Base-by-base conservation (phyloP, 805 yeast species). In the Phaffomyces opuntiae region DNA sequence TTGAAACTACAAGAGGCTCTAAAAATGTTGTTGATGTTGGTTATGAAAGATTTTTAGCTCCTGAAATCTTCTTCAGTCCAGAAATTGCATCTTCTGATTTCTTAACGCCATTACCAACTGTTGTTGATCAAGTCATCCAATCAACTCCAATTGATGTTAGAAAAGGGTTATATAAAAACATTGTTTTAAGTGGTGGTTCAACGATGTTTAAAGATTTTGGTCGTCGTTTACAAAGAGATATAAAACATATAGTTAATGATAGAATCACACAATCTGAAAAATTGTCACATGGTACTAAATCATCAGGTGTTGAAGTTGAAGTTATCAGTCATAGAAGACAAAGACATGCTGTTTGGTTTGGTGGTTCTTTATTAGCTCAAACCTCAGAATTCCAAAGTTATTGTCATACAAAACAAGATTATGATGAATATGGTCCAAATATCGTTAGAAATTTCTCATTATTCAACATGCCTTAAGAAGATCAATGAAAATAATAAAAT, bases 121-220 rank as follows among this genome's bases (percentile, higher is more conserved):
- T 87, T 17, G 98, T 93, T 44, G 99, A 93, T 67, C 86, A 80
- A 55, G 97, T 91, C 14, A 90, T 93, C 54, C 97, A 91, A 70
- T 75, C 91, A 12, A 81, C 96, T 42, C 99, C 99, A 47, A 90
- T 93, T 54, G 99, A 93, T 72, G 99, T 93, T 36, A 87, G 99
- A 69, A 91, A 93, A 68, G 96, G 95, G 48, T 76, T 93, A 48
- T 93, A 93, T 72, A 87, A 83, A 67, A 93, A 93, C 68, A 93
- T 93, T 61, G 99, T 93, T 17, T 75, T 93, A 46, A 84, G 95
- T 45, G 99, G 99, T 59, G 99, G 99, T 39, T 89, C 97, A 2
- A 93, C 99, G 9, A 93, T 93, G 99, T 93, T 93, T 68, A 89
- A 89, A 62, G 98, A 93, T 65, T 93, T 93, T 62, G 98, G 98